Conservation (phyloP, 108 stramenopile genomes). For the Pelagomonas calceolata region DNA sequence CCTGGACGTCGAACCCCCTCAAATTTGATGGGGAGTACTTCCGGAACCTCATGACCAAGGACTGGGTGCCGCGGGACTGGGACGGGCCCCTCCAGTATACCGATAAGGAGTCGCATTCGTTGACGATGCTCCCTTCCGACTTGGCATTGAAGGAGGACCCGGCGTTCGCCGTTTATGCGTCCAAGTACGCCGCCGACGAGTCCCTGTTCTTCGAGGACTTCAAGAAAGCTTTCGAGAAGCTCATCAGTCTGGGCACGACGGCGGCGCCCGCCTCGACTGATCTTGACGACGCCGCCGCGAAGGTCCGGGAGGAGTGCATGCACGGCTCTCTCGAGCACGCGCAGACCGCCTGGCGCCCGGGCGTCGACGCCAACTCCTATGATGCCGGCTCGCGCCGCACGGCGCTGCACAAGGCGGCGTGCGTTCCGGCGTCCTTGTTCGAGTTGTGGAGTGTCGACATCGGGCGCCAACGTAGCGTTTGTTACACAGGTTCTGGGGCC, state of each 20-base stretch:
- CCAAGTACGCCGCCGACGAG: slow-evolving; percentile 69
- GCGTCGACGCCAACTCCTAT: no score
- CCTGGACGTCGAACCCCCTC: slow-evolving; percentile 64
- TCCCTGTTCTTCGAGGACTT: slow-evolving; percentile 81
- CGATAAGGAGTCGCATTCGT: slow-evolving; percentile 28
- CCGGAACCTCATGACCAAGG: no score
- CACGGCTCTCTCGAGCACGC: no score
- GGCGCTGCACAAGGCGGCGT: no score
- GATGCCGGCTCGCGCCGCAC: no score
- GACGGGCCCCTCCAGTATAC: slow-evolving; percentile 16
- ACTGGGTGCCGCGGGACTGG: slow-evolving; percentile 2
- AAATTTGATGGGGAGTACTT: slow-evolving; percentile 71
- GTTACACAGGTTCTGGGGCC: no score
- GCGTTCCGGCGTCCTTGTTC: no score
- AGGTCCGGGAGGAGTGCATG: no score
- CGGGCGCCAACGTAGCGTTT: no score
- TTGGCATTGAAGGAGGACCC: slow-evolving; percentile 55
- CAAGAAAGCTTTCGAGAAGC: slow-evolving; percentile 74
- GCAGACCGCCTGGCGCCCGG: no score
- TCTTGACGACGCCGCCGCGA: no score
- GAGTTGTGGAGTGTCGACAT: no score
- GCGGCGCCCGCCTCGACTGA: neutral
- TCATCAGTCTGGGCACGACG: slow-evolving; percentile 67
- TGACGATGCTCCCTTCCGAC: slow-evolving; percentile 71
- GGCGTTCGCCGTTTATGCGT: slow-evolving; percentile 52